Percentiles rank a stretch among this genome's conserved stretches.
These are phyloP conservation scores for Stachybotrys elegans DNA, from an alignment of 2,329 filamentous ascomycete species.

Conservation along the genomic window DNA sequence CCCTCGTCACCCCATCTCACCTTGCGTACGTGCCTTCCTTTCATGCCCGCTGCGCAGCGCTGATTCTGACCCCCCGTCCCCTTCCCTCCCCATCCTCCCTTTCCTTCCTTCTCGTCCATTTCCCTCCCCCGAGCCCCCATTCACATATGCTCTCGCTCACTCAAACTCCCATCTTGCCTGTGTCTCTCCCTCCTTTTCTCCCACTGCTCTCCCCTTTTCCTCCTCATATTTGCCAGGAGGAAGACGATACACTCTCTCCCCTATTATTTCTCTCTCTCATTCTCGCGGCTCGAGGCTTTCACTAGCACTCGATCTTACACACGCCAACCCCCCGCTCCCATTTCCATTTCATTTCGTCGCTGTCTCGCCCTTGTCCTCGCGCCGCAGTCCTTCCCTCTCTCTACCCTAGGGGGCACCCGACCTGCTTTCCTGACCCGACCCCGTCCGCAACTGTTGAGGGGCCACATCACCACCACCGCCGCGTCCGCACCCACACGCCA, in stretches of 20 bases:
- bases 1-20: conserved; percentile 4
- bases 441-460: conserved; percentile 20
- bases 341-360: not conserved
- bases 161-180: too few relatives aligned
- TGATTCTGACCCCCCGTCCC: conserved; percentile 9
- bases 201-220: conserved; percentile 10
- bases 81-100: conserved; percentile 9
- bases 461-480: conserved; percentile 26
- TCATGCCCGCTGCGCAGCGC: not conserved
- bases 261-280: conserved; percentile 12
- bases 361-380: not conserved
- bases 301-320: conserved; percentile 40
- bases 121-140: not conserved
- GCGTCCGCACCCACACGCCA: not conserved
- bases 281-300: conserved; percentile 35
- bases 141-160: not conserved
- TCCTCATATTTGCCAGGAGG: conserved; percentile 13
- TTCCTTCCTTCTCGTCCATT: conserved; percentile 7
- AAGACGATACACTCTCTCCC: conserved; percentile 7
- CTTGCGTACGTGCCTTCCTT: not conserved
- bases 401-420: conserved; percentile 1
- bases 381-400: not conserved
- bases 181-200: conserved; percentile 4
- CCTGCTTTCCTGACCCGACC: conserved; percentile 15
- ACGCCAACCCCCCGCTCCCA: conserved; percentile 1